phyloP scores from a whole-genome alignment of 371 early-diverging fungal species.

The Rhizopus microsporus region DNA sequence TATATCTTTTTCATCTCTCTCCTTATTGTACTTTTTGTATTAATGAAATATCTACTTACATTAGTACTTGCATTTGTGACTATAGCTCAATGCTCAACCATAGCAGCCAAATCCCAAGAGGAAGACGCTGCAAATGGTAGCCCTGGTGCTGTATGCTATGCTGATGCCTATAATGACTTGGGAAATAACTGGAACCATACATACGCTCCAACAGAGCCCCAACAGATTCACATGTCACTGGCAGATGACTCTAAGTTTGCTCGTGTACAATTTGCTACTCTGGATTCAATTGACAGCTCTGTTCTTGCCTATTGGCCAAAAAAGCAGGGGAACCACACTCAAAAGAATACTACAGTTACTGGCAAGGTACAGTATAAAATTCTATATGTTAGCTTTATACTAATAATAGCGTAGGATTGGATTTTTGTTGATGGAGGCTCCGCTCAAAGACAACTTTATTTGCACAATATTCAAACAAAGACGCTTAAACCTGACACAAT shows the following conservation, averaged over 20 bases:
- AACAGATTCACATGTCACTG: constrained; percentile 44
- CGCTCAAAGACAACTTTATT: constrained; percentile 25
- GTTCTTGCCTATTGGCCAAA: constrained; percentile 47
- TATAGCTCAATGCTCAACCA: background rate
- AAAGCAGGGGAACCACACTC: background rate
- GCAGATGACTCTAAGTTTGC: constrained; percentile 33
- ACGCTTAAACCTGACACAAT: constrained; percentile 20
- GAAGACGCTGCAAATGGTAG: constrained; percentile 8
- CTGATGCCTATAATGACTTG: constrained; percentile 22
- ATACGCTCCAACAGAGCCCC: constrained; percentile 36
- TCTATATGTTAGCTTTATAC: constrained; percentile 4
- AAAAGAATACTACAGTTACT: constrained; percentile 1
- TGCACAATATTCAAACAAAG: constrained; percentile 31
- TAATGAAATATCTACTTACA: background rate
- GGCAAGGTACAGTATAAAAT: constrained; percentile 13
- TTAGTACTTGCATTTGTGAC: background rate
- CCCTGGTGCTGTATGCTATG: constrained; percentile 22
- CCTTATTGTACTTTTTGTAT: background rate
- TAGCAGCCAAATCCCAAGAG: background rate
- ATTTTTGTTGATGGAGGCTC: constrained; percentile 39
- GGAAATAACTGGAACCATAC: constrained; percentile 21
- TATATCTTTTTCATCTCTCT: background rate
- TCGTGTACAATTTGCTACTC: constrained; percentile 46
- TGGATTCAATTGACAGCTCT: constrained; percentile 18
- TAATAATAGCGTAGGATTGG: constrained; percentile 28